Conservation (phyloP, 129 eudicot genomes). For the Ambrosia trifida region DNA sequence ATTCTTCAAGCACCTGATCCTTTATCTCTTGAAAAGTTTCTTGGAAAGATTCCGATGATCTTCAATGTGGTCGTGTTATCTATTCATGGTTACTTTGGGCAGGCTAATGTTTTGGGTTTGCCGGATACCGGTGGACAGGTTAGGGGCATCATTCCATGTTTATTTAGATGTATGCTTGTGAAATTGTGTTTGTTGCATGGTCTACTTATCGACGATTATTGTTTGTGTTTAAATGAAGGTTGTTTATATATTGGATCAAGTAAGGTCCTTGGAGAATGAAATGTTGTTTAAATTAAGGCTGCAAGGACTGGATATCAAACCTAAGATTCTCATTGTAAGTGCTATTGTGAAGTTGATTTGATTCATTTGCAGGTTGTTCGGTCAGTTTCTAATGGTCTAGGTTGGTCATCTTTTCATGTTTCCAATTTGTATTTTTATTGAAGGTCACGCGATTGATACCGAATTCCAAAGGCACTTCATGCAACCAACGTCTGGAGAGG, state of each 20-base stretch:
- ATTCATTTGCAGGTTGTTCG: background rate
- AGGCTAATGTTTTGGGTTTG: conserved; percentile 95
- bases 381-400: background rate
- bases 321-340: conserved; percentile 81
- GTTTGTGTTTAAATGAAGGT: conserved; percentile 46
- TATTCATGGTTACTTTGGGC: conserved; percentile 94
- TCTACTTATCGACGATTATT: background rate
- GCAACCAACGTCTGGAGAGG: conserved; percentile 90
- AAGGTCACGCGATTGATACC: conserved; percentile 93
- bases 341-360: conserved; percentile 5
- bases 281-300: conserved; percentile 74
- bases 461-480: conserved; percentile 93
- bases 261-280: conserved; percentile 89
- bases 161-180: background rate
- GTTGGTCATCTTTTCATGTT: background rate
- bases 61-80: conserved; percentile 94
- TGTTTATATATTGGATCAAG: conserved; percentile 97
- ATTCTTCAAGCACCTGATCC: conserved; percentile 99
- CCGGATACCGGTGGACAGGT: conserved; percentile 99
- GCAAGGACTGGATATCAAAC: conserved; percentile 82
- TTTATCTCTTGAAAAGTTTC: conserved; percentile 72
- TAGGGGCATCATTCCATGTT: conserved; percentile 10
- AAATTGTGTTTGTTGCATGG: conserved; percentile 1
- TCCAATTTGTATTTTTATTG: background rate
- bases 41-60: conserved; percentile 91